Evolutionary conservation across 1,284 basidiomycete species (phyloP).

Genomic region (Cerrena zonata): DNA sequence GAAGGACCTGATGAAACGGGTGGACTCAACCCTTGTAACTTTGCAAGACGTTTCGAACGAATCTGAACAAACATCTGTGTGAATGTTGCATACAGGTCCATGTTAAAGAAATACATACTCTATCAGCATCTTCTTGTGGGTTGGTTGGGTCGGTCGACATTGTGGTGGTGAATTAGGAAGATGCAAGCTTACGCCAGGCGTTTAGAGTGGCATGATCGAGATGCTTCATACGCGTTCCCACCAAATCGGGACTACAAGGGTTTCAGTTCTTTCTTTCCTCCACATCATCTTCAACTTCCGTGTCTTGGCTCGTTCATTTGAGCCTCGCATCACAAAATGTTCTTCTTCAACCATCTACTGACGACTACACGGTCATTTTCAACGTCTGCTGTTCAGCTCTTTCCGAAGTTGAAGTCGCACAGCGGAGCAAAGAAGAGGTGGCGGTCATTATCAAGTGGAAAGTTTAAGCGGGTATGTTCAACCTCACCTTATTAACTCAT

Average conservation of each 20-base stretch:
- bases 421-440: slow-evolving; percentile 78
- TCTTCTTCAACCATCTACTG: slow-evolving; percentile 19
- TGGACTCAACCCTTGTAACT: slow-evolving; percentile 49
- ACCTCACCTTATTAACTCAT: not conserved
- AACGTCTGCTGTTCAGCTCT: slow-evolving; percentile 26
- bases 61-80: slow-evolving; percentile 48
- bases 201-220: no score
- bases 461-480: slow-evolving; percentile 70
- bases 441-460: slow-evolving; percentile 59
- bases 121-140: slow-evolving; percentile 71
- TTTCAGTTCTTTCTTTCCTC: not conserved
- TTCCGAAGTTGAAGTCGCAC: slow-evolving; percentile 67
- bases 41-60: slow-evolving; percentile 80
- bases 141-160: slow-evolving; percentile 50
- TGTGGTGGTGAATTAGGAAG: slow-evolving; percentile 8
- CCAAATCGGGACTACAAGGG: not conserved
- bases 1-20: slow-evolving; percentile 28
- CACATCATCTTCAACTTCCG: not conserved
- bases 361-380: slow-evolving; percentile 30
- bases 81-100: not conserved
- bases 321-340: slow-evolving; percentile 10
- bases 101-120: slow-evolving; percentile 39
- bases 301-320: not conserved
- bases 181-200: not conserved
- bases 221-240: not conserved